Evolutionary conservation across 2,329 filamentous ascomycete genomes (phyloP).

Genomic region (Saccharata proteae): DNA sequence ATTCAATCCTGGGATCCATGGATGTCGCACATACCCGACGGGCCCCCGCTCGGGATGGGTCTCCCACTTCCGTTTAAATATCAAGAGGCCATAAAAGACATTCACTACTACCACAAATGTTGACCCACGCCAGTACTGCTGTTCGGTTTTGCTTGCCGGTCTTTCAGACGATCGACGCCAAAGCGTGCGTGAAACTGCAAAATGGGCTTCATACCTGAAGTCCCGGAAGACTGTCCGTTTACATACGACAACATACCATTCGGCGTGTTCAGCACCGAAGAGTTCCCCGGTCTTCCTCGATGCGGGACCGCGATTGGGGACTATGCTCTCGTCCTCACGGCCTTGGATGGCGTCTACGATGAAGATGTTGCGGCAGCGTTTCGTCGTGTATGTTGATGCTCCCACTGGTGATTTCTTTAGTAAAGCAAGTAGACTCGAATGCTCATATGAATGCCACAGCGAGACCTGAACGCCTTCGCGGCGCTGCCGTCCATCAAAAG

Average conservation of each 20-base stretch:
- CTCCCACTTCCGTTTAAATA: no score
- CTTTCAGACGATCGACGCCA: no score
- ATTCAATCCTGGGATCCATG: no score
- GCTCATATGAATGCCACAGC: neutral
- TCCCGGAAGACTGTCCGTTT: slow-evolving; percentile 6
- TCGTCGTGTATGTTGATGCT: neutral
- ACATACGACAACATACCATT: slow-evolving; percentile 10
- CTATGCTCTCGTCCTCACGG: slow-evolving; percentile 1
- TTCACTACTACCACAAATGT: no score
- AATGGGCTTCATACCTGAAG: slow-evolving; percentile 4
- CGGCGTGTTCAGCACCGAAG: slow-evolving; percentile 8
- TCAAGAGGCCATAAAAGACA: no score
- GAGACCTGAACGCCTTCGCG: slow-evolving; percentile 37
- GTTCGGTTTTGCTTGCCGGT: no score
- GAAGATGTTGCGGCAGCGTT: neutral
- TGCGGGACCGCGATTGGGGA: slow-evolving; percentile 5
- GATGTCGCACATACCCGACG: no score
- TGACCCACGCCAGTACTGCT: no score
- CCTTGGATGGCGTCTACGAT: slow-evolving; percentile 1
- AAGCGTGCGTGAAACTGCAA: neutral
- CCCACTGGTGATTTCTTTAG: no score
- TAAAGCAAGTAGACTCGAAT: no score
- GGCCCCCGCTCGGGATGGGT: no score
- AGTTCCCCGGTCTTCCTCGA: no score
- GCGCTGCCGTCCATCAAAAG: slow-evolving; percentile 30